These are phyloP conservation scores for Rosa lucieae DNA, from an alignment of 306 rosid genomes.

Conservation along the genomic window DNA sequence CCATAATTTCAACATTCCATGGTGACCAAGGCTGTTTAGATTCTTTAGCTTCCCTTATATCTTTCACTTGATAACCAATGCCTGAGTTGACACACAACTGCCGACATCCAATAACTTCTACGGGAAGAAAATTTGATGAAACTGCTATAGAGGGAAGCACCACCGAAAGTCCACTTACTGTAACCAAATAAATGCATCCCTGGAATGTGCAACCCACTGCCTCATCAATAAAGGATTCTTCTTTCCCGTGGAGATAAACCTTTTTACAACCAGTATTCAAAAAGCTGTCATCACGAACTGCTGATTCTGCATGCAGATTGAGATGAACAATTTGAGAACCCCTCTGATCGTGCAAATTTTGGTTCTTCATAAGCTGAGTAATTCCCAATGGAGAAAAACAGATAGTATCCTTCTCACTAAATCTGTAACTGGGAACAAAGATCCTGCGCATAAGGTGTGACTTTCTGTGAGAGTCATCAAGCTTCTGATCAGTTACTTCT, in stretches of 20 bases:
- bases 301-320: slow-evolving; percentile 52
- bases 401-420: slow-evolving; percentile 57
- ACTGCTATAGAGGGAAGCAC: slow-evolving; percentile 72
- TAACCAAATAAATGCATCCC: slow-evolving; percentile 78
- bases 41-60: slow-evolving; percentile 45
- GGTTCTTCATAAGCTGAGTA: slow-evolving; percentile 57
- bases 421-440: slow-evolving; percentile 57
- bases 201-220: slow-evolving; percentile 83
- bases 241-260: slow-evolving; percentile 41
- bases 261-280: slow-evolving; percentile 40
- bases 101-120: slow-evolving; percentile 56
- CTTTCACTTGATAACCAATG: slow-evolving; percentile 41
- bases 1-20: slow-evolving; percentile 82
- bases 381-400: slow-evolving; percentile 84
- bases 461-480: slow-evolving; percentile 41
- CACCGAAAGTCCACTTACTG: slow-evolving; percentile 75
- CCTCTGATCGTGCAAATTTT: slow-evolving; percentile 35
- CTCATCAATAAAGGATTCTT: slow-evolving; percentile 64
- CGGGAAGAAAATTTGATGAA: slow-evolving; percentile 59
- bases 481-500: slow-evolving; percentile 36
- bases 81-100: slow-evolving; percentile 44
- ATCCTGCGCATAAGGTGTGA: slow-evolving; percentile 57
- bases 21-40: slow-evolving; percentile 48
- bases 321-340: slow-evolving; percentile 65
- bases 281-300: slow-evolving; percentile 59